Evolutionary conservation across 768 basidiomycete genomes (phyloP), one percentile per base, ranked within the genome.

Genomic region (Leccinellum luteum): DNA sequence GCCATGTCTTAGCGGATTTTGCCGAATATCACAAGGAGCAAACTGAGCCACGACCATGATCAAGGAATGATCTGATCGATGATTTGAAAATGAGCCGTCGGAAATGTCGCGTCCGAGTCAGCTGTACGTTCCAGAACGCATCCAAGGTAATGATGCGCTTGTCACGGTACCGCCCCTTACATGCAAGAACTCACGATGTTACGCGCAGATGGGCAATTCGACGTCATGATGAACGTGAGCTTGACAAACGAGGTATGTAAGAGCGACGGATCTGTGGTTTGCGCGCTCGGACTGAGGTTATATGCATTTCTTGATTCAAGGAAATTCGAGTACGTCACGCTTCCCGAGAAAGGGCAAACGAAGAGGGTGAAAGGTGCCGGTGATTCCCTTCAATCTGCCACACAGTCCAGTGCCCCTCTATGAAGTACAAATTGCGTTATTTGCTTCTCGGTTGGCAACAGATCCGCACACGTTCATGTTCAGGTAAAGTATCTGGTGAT

Each of bases 141-240:
- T 97, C 62, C 80, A 91, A 80, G 94, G 94, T 90, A 49, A 32
- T 34, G 23, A 15, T 15, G 17, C 1, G 9, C 48, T 15, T 31
- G 25, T 31, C 14, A 14, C 8, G 15, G 35, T 52, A 1, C 31
- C 23, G 30, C 32, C 7, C 4, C 19, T 43, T 27, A 25, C n/a
- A 31, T 2, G 25, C 10, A 34, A 48, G 8, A 28, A 59, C 56
- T 56, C 53, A 28, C 23, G 0, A 3, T 45, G 15, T 47, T 6
- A 10, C 13, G 25, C 12, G 41, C 59, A 95, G 94, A 98, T 70
- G 94, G 94, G n/a, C 80, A 78, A 63, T 97, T 98, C 68, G 94
- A 93, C 30, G 94, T 93, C 5, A 96, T 96, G 94, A 98, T 98
- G 94, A 82, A 86, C 56, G 92, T 98, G 52, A 83, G 78, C 60